Evolutionary conservation across 441 rosid genomes (phyloP).

Genomic region (Aleurites moluccanus): DNA sequence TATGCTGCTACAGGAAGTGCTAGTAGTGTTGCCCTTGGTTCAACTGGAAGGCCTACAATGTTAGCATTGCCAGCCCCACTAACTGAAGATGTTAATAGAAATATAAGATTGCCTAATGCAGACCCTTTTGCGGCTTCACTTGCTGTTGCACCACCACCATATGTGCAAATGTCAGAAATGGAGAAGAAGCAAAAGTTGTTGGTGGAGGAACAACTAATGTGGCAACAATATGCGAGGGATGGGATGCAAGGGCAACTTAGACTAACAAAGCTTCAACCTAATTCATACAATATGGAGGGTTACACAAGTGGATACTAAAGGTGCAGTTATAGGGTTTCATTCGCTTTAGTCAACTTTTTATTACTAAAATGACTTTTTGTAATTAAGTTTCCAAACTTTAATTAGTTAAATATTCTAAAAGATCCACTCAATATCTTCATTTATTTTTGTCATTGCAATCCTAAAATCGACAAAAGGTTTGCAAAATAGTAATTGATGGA

Average conservation of each 20-base stretch:
- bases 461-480: no score
- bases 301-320: slow-evolving; percentile 8
- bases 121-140: slow-evolving; percentile 64
- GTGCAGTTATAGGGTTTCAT: not conserved
- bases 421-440: no score
- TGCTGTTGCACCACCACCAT: slow-evolving; percentile 44
- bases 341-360: not conserved
- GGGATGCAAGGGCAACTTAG: slow-evolving; percentile 54
- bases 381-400: no score
- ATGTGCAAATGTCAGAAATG: slow-evolving; percentile 62
- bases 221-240: slow-evolving; percentile 50
- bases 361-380: not conserved
- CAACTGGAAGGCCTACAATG: slow-evolving; percentile 52
- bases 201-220: slow-evolving; percentile 59
- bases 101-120: not conserved
- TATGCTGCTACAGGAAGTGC: slow-evolving; percentile 44
- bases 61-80: slow-evolving; percentile 57
- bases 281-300: slow-evolving; percentile 32
- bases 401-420: no score
- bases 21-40: slow-evolving; percentile 53
- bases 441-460: no score
- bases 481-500: no score
- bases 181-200: slow-evolving; percentile 59
- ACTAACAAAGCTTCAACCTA: slow-evolving; percentile 27
- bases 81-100: not conserved